Base-by-base conservation (phyloP, 768 basidiomycete species). In the Pholiota microspora region DNA sequence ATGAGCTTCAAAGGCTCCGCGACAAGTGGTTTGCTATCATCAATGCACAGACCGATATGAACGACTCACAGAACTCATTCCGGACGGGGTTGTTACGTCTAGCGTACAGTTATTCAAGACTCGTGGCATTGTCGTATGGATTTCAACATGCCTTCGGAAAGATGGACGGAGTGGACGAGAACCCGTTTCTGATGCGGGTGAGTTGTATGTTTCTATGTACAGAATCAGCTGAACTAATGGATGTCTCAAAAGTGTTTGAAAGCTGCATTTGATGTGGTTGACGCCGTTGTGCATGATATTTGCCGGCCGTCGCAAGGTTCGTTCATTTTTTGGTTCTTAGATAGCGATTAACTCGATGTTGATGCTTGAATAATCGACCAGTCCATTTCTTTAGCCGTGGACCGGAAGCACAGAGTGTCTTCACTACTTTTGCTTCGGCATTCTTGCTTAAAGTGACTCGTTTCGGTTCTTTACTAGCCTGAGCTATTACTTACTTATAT, bases 361-460 rank as follows among this genome's bases (percentile, higher is more conserved):
- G n/a, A n/a, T n/a, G n/a, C n/a, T n/a, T 27, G 29, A 31, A 31
- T 55, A n/a, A 58, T 15, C 32, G 16, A 18, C 28, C 40, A 59
- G 56, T 54, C 18, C 67, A 84, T 24, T 85, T 79, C 57, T 77
- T 86, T 49, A 79, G 85, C 3, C 86, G 89, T 63, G 90, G 88
- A 0, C 89, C 90, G 2, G 89, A 91, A 64, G 84, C 86, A 0
- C 86, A 92, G 59, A 85, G 83, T 56, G 84, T 92, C 8, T 90
- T 92, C 60, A 78, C 85, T 23, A 89, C 86, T 0, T 92, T 92
- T 58, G 90, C 91, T 8, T 83, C 85, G 7, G 85, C 90, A 2
- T 93, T 93, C 74, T 74, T 94, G 13, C 79, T 94, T 59, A 92
- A 93, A 77, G 88, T 85, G 64, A 46, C 25, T 51, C 49, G 27